Base-by-base conservation (phyloP, 2,329 filamentous ascomycete species). In the Neoscytalidium dimidiatum region DNA sequence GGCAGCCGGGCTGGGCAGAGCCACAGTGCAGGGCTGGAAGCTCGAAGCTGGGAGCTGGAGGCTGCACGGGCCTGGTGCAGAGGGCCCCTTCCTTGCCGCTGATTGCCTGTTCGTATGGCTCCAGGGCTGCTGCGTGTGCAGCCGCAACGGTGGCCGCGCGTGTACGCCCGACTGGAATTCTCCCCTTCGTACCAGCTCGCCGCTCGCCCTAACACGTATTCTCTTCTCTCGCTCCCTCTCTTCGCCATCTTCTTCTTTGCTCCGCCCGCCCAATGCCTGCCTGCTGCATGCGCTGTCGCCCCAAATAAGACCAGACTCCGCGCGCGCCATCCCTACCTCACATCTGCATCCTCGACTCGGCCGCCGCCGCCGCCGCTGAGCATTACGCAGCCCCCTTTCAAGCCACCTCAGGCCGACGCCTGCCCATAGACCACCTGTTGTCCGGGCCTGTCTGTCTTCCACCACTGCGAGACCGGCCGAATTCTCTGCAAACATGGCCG, bases 401-500 rank as follows among this genome's bases (percentile, higher is more conserved):
- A 31, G 26, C 38, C 56, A 60, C 56, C 17, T 14, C 57, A 29
- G 44, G 43, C 21, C 43, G 31, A 23, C 57, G 35, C 56, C 23
- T 17, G 51, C 31, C 11, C n/a, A 14, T 4, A 28, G 52, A 21
- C 14, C 23, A 43, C 23, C 53, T 58, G n/a, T 31, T 17, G 35
- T 26, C n/a, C 23, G 29, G 14, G 21, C 48, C 28, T 23, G 21
- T 61, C 33, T 17, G 28, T 23, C 46, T 7, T 11, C 46, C 19
- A 19, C 33, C 9, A 8, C 26, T 28, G 19, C 33, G 21, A n/a
- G 33, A 3, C 13, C 21, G n/a, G 14, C 29, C 33, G 58, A 21
- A 4, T 26, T n/a, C 19, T 2, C 26, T 19, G 11, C 43, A 44
- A 86, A 85, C 83, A 89, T 88, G 80, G 86, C 88, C 66, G 88